Percentiles rank a stretch among this genome's conserved stretches.
Evolutionary conservation across 2,329 filamentous ascomycete species (phyloP).

Genomic region (Penicillium crustosum): DNA sequence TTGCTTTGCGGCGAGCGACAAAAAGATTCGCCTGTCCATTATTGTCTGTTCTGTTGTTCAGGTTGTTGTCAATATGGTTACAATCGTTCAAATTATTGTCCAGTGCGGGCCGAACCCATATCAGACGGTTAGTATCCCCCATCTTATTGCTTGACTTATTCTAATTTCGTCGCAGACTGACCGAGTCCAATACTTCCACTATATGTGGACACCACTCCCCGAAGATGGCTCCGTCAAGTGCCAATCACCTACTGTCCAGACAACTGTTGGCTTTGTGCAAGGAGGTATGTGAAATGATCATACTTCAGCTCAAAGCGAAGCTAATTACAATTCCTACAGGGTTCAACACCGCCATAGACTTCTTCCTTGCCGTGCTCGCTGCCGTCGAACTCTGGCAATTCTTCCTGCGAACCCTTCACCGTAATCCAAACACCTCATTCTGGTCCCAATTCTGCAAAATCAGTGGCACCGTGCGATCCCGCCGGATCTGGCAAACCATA

Average conservation of each 20-base stretch:
- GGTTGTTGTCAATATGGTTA: slow-evolving; percentile 35
- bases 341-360: slow-evolving; percentile 38
- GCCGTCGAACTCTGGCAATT: slow-evolving; percentile 40
- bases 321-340: slow-evolving; percentile 14
- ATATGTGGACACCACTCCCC: slow-evolving; percentile 41
- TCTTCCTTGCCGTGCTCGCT: slow-evolving; percentile 32
- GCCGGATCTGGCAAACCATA: slow-evolving; percentile 39
- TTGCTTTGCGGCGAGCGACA: slow-evolving; percentile 35
- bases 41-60: slow-evolving; percentile 35
- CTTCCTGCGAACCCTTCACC: slow-evolving; percentile 31
- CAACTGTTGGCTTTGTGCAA: slow-evolving; percentile 39
- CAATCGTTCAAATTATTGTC: slow-evolving; percentile 36
- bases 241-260: slow-evolving; percentile 36
- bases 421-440: slow-evolving; percentile 26
- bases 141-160: background rate
- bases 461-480: slow-evolving; percentile 29
- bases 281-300: slow-evolving; percentile 24
- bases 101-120: slow-evolving; percentile 40
- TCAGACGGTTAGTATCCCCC: slow-evolving; percentile 17
- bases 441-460: slow-evolving; percentile 33
- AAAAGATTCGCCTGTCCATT: slow-evolving; percentile 32
- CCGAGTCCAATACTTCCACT: slow-evolving; percentile 37
- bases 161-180: slow-evolving; percentile 36
- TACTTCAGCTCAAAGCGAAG: no score
- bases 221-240: slow-evolving; percentile 36